Evolutionary conservation across 1,284 basidiomycete genomes (phyloP), one percentile per base, ranked within the genome.

Genomic region (Singerocomus inundabilis): DNA sequence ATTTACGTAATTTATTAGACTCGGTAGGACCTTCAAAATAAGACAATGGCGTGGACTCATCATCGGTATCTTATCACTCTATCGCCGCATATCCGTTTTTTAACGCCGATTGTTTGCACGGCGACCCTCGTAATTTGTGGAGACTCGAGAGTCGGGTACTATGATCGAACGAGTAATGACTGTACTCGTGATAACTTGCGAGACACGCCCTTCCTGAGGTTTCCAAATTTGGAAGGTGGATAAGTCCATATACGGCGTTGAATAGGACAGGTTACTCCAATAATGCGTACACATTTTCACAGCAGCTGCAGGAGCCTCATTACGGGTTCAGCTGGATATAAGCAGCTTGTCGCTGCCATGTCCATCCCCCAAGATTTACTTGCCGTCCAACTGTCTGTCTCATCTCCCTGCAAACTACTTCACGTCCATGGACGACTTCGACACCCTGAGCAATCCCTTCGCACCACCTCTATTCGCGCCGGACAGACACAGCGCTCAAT

Each of bases 351-450:
- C 21, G 21, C 21, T 21, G 21, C 21, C 11, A 18, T 25, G 26
- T 8, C 24, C 29, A 9, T 28, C 26, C n/a, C 9, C n/a, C 28
- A 33, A 31, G 5, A 40, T 13, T 13, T n/a, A 24, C 35, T 18
- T 26, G 9, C 46, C 28, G 11, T 33, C 38, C 44, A 18, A 38
- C 40, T 48, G 49, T 28, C 21, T 9, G 29, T 31, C 24, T 26
- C 24, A 6, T 13, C 33, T 37, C 8, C 18, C 12, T 24, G 26
- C 15, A 21, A 16, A 29, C 30, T 12, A 15, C 45, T 15, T 0
- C 12, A n/a, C 28, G 40, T 24, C 30, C 32, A 59, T 59, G 57
- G 60, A 59, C n/a, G 33, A 55, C 26, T 2, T 62, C 7, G 18
- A 16, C n/a, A 9, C 36, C 31, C 21, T 42, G 5, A 16, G 42